phyloP scores from a whole-genome alignment of 345 rosid genomes.

The Aquilaria yunnanensis region DNA sequence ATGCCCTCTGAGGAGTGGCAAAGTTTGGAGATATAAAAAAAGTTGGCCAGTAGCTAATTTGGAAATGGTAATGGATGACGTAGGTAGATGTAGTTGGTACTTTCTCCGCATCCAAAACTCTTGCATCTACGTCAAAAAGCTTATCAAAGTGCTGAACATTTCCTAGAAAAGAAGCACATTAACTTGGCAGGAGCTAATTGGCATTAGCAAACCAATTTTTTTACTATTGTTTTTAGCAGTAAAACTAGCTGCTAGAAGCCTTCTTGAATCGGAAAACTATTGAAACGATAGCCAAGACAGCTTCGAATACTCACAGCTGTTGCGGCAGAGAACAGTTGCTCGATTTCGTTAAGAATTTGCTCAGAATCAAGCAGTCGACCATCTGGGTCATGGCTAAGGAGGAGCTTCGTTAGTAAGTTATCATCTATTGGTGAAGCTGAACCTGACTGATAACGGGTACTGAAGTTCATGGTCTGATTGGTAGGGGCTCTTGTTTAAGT shows the following conservation, averaged over 20 bases:
- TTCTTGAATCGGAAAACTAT: not conserved
- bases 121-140: too few relatives aligned
- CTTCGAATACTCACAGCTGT: constrained; percentile 21
- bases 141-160: too few relatives aligned
- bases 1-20: not conserved
- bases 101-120: too few relatives aligned
- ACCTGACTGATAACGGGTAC: not conserved
- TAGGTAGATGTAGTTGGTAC: too few relatives aligned
- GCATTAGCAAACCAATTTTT: too few relatives aligned
- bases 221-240: too few relatives aligned
- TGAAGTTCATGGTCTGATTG: constrained; percentile 21
- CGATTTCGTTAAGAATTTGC: constrained; percentile 45
- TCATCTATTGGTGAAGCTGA: constrained; percentile 26
- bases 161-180: too few relatives aligned
- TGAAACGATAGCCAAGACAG: constrained; percentile 6
- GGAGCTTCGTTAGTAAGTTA: constrained; percentile 44
- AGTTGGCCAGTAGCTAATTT: not conserved
- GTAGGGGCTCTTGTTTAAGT: constrained; percentile 7
- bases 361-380: constrained; percentile 60
- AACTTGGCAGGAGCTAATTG: too few relatives aligned
- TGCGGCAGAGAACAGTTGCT: constrained; percentile 43
- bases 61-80: too few relatives aligned
- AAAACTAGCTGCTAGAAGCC: too few relatives aligned
- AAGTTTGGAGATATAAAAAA: not conserved
- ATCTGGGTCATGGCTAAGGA: constrained; percentile 69